Percentiles rank a stretch among this genome's conserved stretches.
phyloP scores from a whole-genome alignment of 257 asterid genomes.

The Cinchona pubescens region DNA sequence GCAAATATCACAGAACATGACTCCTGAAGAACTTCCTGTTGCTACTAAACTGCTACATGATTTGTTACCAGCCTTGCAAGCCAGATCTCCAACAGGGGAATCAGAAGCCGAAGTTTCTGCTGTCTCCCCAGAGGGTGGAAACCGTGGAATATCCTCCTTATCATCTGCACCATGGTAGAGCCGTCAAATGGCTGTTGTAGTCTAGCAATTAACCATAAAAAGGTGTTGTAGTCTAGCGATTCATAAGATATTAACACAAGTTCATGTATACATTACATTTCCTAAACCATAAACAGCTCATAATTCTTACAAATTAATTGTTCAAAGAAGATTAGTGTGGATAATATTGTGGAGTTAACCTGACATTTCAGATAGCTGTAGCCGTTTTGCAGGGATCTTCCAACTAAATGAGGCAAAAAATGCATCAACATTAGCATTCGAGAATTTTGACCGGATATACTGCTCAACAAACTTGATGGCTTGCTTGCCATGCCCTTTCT shows the following conservation, averaged over 20 bases:
- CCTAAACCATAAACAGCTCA: neutral
- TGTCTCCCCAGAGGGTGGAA: constrained; percentile 20
- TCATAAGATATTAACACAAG: neutral
- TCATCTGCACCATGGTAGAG: constrained; percentile 8
- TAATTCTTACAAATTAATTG: neutral
- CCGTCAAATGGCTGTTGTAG: neutral
- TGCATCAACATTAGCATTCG: constrained; percentile 46
- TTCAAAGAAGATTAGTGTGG: neutral
- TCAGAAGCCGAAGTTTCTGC: constrained; percentile 30
- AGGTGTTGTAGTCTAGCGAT: neutral
- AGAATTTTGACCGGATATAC: constrained; percentile 48
- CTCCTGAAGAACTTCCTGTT: constrained; percentile 26
- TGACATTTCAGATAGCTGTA: constrained; percentile 12
- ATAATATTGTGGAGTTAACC: constrained; percentile 35
- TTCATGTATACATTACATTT: neutral
- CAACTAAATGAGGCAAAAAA: constrained; percentile 81
- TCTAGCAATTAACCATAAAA: neutral
- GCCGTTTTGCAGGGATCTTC: constrained; percentile 59
- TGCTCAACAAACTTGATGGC: constrained; percentile 56
- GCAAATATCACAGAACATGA: constrained; percentile 72
- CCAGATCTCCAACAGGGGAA: constrained; percentile 21
- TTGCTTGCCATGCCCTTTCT: constrained; percentile 50
- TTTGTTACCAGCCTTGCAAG: constrained; percentile 64
- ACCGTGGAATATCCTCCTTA: constrained; percentile 23
- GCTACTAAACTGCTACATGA: constrained; percentile 55